phyloP scores from a whole-genome alignment of 257 asterid genomes.

The Nicotiana attenuata region DNA sequence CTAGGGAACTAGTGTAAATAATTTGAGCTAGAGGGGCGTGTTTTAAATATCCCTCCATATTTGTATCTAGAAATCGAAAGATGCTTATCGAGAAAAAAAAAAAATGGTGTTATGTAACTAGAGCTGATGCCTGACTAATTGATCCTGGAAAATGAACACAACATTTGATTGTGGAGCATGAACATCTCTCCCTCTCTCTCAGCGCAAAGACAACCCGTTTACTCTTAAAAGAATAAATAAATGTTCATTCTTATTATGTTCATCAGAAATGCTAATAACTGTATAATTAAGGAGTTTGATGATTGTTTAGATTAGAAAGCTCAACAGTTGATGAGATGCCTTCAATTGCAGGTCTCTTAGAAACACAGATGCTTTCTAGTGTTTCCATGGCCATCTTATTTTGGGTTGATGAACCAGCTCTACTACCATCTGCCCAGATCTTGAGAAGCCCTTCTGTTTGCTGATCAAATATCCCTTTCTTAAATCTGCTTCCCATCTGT shows the following conservation, averaged over 20 bases:
- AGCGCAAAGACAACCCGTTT: background rate
- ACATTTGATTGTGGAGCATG: background rate
- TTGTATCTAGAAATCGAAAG: background rate
- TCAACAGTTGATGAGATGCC: conserved; percentile 30
- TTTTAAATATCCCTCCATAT: background rate
- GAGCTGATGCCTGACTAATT: background rate
- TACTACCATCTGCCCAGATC: conserved; percentile 28
- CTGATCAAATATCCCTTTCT: conserved; percentile 46
- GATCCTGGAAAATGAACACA: background rate
- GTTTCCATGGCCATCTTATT: conserved; percentile 16
- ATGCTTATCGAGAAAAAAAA: background rate
- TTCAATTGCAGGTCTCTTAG: conserved; percentile 24
- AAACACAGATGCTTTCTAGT: conserved; percentile 23
- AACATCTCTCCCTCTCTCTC: background rate
- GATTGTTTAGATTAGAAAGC: conserved; percentile 27
- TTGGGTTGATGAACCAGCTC: conserved; percentile 12
- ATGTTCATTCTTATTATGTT: background rate
- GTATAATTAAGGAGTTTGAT: conserved; percentile 13
- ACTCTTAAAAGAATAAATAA: background rate
- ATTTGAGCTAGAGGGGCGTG: background rate
- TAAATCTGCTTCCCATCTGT: conserved; percentile 82
- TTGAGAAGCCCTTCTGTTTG: conserved; percentile 11
- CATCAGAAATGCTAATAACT: background rate
- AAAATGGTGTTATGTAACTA: background rate
- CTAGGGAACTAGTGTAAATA: conserved; percentile 15